Conservation (phyloP, 495 filamentous ascomycete genomes). For the Lentithecium fluviatile region DNA sequence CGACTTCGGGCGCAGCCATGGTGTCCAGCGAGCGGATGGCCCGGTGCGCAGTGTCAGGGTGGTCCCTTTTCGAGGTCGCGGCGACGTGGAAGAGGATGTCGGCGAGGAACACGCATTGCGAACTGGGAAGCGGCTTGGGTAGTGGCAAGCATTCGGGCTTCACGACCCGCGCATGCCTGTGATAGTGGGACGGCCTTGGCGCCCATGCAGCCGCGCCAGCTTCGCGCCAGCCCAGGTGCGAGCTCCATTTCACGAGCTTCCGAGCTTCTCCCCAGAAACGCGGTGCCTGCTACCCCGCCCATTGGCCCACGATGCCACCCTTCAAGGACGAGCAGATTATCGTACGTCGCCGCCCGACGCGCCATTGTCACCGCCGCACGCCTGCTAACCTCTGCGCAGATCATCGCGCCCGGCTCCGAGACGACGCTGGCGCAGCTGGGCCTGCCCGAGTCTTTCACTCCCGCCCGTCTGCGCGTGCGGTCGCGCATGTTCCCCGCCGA, state of each 20-base stretch:
- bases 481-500: constrained; percentile 92
- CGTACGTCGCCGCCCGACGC: constrained; percentile 47
- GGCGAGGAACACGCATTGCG: not conserved
- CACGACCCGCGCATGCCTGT: not conserved
- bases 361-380: not conserved
- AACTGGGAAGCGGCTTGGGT: not conserved
- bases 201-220: not conserved
- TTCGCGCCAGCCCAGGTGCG: not conserved
- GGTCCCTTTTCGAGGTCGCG: not conserved
- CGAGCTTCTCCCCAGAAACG: constrained; percentile 12
- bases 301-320: constrained; percentile 56
- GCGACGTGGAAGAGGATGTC: too few relatives aligned
- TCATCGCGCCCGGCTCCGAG: constrained; percentile 93
- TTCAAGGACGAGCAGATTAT: constrained; percentile 78
- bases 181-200: constrained; percentile 8
- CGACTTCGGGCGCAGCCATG: constrained; percentile 19
- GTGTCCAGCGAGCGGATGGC: not conserved
- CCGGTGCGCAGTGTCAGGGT: not conserved
- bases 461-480: constrained; percentile 73
- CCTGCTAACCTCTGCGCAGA: constrained; percentile 46
- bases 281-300: constrained; percentile 11
- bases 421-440: constrained; percentile 93
- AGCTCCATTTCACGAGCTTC: constrained; percentile 3
- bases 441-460: constrained; percentile 85
- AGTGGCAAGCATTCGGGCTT: not conserved